phyloP scores from a whole-genome alignment of 1,139 yeast genomes.

The Debaryomyces coudertii region DNA sequence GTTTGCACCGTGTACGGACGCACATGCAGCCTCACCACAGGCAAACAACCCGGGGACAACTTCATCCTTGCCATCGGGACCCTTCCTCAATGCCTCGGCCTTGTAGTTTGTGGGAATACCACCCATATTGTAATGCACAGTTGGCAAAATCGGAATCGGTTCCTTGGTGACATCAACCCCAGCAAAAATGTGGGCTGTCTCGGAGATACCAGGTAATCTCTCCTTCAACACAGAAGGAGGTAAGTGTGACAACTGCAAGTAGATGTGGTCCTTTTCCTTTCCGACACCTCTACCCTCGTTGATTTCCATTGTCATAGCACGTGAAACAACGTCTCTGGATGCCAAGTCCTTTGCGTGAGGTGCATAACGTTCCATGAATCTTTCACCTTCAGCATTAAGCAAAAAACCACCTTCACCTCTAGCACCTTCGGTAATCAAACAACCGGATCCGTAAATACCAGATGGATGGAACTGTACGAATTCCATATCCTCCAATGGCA shows the following conservation, averaged over 20 bases:
- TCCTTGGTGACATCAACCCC: slow-evolving; percentile 99
- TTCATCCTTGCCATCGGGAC: slow-evolving; percentile 86
- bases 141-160: slow-evolving; percentile 97
- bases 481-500: slow-evolving; percentile 96
- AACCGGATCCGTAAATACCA: slow-evolving; percentile 98
- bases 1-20: slow-evolving; percentile 98
- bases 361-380: slow-evolving; percentile 99
- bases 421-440: slow-evolving; percentile 98
- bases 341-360: slow-evolving; percentile 99
- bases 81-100: slow-evolving; percentile 88
- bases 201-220: slow-evolving; percentile 98
- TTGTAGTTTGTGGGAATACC: slow-evolving; percentile 98
- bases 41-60: slow-evolving; percentile 94
- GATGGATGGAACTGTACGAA: slow-evolving; percentile 99
- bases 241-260: slow-evolving; percentile 89
- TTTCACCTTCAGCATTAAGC: slow-evolving; percentile 96
- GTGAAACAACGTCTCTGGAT: slow-evolving; percentile 96
- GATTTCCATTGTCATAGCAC: slow-evolving; percentile 98
- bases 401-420: slow-evolving; percentile 99
- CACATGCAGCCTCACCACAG: slow-evolving; percentile 99
- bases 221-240: slow-evolving; percentile 91
- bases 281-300: slow-evolving; percentile 99
- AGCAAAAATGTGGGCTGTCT: slow-evolving; percentile 97
- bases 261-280: slow-evolving; percentile 92
- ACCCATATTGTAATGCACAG: slow-evolving; percentile 99